phyloP scores from a whole-genome alignment of 345 rosid species.

The Eucalyptus fibrosa region DNA sequence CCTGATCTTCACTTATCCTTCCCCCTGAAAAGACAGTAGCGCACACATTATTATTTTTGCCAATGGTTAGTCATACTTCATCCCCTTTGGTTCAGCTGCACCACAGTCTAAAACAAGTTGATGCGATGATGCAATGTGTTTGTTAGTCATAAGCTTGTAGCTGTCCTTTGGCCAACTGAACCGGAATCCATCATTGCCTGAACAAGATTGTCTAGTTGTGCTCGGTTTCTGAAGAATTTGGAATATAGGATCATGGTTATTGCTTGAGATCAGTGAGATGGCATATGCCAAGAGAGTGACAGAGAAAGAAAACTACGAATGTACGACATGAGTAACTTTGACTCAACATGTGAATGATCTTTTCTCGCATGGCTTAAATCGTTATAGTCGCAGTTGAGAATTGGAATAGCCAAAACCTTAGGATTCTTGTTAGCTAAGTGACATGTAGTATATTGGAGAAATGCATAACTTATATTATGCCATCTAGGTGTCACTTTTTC shows the following conservation, averaged over 20 bases:
- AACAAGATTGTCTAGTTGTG: not conserved
- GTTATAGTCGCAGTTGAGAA: not conserved
- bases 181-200: not conserved
- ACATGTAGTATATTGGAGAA: not conserved
- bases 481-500: not conserved
- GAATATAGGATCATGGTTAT: not conserved
- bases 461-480: not conserved
- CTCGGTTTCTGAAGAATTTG: not conserved
- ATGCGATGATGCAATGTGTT: not conserved
- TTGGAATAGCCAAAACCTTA: not conserved
- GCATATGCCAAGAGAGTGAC: not conserved
- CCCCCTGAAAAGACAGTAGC: not conserved
- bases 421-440: not conserved
- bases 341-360: not conserved
- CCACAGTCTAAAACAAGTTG: not conserved
- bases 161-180: not conserved
- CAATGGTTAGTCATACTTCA: not conserved
- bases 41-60: not conserved
- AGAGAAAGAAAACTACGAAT: not conserved
- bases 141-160: not conserved
- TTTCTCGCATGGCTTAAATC: not conserved
- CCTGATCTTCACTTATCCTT: not conserved
- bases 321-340: not conserved
- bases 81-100: not conserved
- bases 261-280: not conserved